Percentiles rank a stretch among this genome's conserved stretches.
Evolutionary conservation across 2,329 filamentous ascomycete species (phyloP).

Genomic region (Lasiodiplodia citricola): DNA sequence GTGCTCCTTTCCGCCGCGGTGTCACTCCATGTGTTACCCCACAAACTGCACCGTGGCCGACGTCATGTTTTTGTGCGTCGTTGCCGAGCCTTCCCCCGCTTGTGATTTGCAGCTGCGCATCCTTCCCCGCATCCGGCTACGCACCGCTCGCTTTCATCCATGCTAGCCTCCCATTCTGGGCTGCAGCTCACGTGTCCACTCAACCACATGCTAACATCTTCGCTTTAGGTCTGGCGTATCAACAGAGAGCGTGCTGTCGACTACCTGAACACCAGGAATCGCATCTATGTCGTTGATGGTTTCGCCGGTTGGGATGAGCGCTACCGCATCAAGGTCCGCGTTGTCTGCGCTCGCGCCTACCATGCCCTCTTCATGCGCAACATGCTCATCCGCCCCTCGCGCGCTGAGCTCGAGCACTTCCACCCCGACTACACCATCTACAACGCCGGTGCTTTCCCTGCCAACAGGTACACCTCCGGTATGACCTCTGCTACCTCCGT

Average conservation of each 20-base stretch:
- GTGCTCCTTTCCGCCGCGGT: slow-evolving; percentile 17
- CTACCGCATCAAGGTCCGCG: slow-evolving; percentile 95
- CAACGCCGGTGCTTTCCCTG: slow-evolving; percentile 98
- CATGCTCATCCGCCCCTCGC: slow-evolving; percentile 95
- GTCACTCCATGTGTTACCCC: slow-evolving; percentile 25
- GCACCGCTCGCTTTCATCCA: background rate
- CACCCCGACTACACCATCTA: slow-evolving; percentile 99
- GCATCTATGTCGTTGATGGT: slow-evolving; percentile 98
- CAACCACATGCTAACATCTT: slow-evolving; percentile 37
- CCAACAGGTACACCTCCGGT: slow-evolving; percentile 95
- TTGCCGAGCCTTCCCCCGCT: slow-evolving; percentile 9
- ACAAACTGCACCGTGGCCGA: slow-evolving; percentile 28
- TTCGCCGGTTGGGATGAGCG: slow-evolving; percentile 98
- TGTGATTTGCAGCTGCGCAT: slow-evolving; percentile 30
- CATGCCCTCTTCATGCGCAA: slow-evolving; percentile 99
- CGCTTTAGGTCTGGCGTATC: slow-evolving; percentile 90
- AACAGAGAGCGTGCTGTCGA: slow-evolving; percentile 98
- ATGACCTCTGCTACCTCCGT: slow-evolving; percentile 99
- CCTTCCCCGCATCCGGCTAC: slow-evolving; percentile 38
- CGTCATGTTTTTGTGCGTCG: slow-evolving; percentile 37
- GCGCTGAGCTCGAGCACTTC: slow-evolving; percentile 94
- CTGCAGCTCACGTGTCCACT: slow-evolving; percentile 32
- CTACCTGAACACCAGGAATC: slow-evolving; percentile 98
- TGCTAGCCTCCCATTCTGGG: slow-evolving; percentile 23
- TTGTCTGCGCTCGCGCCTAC: slow-evolving; percentile 98